Base-by-base conservation (phyloP, 1,284 basidiomycete species). In the Psilocybe mexicana region DNA sequence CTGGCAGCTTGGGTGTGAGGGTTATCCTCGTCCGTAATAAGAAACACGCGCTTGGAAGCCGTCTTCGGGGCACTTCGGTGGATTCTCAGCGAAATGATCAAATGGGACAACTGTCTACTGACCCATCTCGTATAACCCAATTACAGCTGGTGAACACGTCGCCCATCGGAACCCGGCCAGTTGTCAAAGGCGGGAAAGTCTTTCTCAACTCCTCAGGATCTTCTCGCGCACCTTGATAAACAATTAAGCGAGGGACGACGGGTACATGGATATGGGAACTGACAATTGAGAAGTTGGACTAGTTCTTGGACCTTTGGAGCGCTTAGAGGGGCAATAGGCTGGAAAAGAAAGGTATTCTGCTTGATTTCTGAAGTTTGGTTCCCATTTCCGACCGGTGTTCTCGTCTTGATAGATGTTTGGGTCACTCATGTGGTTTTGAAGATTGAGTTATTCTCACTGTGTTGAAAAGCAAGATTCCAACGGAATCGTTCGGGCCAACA, bases 401-500 rank as follows among this genome's bases (percentile, higher is more conserved):
- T 72, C 12, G 78, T 79, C 84, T 85, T 70, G 23, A 55, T 18
- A 23, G 33, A 33, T 56, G 12, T 23, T 43, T 57, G 43, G 55
- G 57, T 71, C 30, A 72, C 68, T 67, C 72, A 58, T 36, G 40
- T 40, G 28, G 40, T 28, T 14, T n/a, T 53, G 23, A 55, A 49
- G 36, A 50, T 58, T 47, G 38, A 14, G 43, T 48, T 40, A 18
- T 26, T 67, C 87, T 79, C 69, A 96, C 94, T 55, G 94, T 94
- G 64, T 98, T 98, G 77, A 91, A 99, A 18, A 98, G 75, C 65
- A 98, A 69, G 43, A 98, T 88, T 2, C 96, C 96, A 45, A 96
- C 88, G 43, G 86, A 85, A 69, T 98, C 95, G 61, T 86, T 87
- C 0, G 95, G 95, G 1, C 92, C 92, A 1, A 87, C 86, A 46